Evolutionary conservation across 768 basidiomycete genomes (phyloP), one percentile per base, ranked within the genome.

Genomic region (Tricholoma matsutake): DNA sequence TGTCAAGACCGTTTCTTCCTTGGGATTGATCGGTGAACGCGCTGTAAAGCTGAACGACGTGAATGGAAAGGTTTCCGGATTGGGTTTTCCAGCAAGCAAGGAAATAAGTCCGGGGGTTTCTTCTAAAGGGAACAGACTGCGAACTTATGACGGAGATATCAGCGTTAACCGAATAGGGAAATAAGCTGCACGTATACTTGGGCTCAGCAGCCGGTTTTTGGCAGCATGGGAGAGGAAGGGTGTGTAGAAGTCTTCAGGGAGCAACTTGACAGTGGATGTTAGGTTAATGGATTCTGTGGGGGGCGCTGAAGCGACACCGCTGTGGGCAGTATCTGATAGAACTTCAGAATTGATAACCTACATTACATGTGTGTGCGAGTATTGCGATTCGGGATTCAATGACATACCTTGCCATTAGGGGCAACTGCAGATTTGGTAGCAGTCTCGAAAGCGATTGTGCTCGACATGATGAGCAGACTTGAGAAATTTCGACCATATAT

Each of bases 41-140:
- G 86, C 80, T 1, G 79, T 83, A 72, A 92, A 86, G 58, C 82
- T 86, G 65, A 98, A 77, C 0, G 88, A 86, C 2, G 87, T 86
- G 76, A 98, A 92, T 1, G 96, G 96, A 77, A 98, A 98, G 18
- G 92, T 90, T n/a, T 81, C 78, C 7, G 87, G 81, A 68, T 96
- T 96, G 6, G 96, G 96, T 73, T 96, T 94, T 28, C 96, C 96
- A 0, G 94, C 95, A 6, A 96, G 83, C 32, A 95, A 72, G 3
- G 89, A 92, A 58, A 95, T 86, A 37, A 92, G 71, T 0, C 91
- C 91, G 0, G 94, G 93, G 0, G 77, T 82, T 20, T 81, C 80
- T 73, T 98, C 96, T 28, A 95, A 79, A 0, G 87, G 92, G 60
- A 86, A 82, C n/a, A 96, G 80, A 13, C 86, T 72, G 63, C 87